Base-by-base conservation (phyloP, 202 grass and related monocot genomes). In the Panicum hallii region DNA sequence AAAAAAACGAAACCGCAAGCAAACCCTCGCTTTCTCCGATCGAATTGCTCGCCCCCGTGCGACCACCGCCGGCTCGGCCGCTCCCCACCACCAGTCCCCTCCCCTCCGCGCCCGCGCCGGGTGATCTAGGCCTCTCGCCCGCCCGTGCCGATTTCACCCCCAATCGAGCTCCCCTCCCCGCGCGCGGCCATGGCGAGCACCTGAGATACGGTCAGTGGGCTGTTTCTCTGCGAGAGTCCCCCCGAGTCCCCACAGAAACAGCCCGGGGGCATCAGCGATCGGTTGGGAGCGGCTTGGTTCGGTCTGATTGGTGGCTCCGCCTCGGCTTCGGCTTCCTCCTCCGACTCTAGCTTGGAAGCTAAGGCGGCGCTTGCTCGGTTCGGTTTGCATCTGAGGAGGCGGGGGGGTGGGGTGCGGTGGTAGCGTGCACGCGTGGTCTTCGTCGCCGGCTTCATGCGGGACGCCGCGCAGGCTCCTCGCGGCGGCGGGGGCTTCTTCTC, bases 401-500 rank as follows among this genome's bases (percentile, higher is more conserved):
- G 38, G 22, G 36, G 11, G n/a, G 5, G 23, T 11, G 38, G 22
- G 36, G 11, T 16, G n/a, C 1, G 66, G 16, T 48, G 52, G 67
- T 89, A 65, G 84, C 84, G 75, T 74, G 77, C 49, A 46, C 74
- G 83, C 16, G 34, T 74, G 79, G 14, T 63, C 43, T 54, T 49
- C 14, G 41, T 63, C 11, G 12, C 17, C 17, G 81, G 28, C 56
- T 78, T 60, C 89, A 98, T 95, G 93, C 89, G 87, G 91, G 94
- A 92, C 85, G 91, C 72, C 84, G 90, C 87, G 87, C 88, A 89
- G 79, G 79, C 76, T 36, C 78, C 80, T 84, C 89, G 81, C 55
- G 86, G 64, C 73, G 86, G 84, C 53, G 72, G 75, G 6, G 92
- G 92, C 20, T 71, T 93, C 75, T 91, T 97, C 85, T 95, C 95